phyloP scores from a whole-genome alignment of 495 filamentous ascomycete genomes.

The Lichenothelia convexa region DNA sequence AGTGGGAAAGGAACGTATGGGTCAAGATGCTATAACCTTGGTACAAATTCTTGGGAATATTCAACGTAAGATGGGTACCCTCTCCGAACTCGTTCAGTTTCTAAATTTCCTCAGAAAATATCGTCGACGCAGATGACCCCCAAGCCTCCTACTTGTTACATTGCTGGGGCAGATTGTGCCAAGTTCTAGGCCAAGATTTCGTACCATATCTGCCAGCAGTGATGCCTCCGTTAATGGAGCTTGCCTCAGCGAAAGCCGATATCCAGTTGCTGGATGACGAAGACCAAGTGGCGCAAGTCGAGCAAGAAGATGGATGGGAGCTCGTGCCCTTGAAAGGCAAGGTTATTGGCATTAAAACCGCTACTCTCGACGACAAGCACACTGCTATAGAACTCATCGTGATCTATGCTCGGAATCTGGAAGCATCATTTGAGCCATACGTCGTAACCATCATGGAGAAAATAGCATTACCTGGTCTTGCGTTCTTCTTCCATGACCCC shows the following conservation, averaged over 20 bases:
- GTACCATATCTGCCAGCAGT: constrained; percentile 80
- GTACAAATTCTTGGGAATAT: constrained; percentile 76
- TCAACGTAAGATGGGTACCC: constrained; percentile 45
- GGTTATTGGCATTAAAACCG: constrained; percentile 96
- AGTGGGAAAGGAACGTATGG: constrained; percentile 84
- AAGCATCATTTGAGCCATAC: constrained; percentile 80
- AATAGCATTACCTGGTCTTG: constrained; percentile 80
- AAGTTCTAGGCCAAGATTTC: constrained; percentile 78
- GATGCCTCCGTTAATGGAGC: constrained; percentile 80
- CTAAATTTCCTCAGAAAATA: constrained; percentile 30
- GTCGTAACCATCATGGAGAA: constrained; percentile 90
- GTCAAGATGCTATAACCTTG: constrained; percentile 63
- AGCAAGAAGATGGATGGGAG: constrained; percentile 97
- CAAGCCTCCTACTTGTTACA: constrained; percentile 95
- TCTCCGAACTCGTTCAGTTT: no score
- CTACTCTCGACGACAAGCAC: constrained; percentile 92
- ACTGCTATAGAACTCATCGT: constrained; percentile 96
- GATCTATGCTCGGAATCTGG: constrained; percentile 87
- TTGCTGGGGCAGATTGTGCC: constrained; percentile 98
- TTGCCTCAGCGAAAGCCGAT: constrained; percentile 90
- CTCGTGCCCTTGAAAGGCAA: constrained; percentile 90
- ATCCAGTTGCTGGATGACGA: constrained; percentile 95
- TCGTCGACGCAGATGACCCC: constrained; percentile 84
- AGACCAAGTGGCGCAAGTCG: constrained; percentile 77
- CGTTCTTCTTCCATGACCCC: constrained; percentile 99